Percentiles rank a stretch among this genome's conserved stretches.
phyloP scores from a whole-genome alignment of 2,329 filamentous ascomycete genomes.

The Gaeumannomyces sp. region DNA sequence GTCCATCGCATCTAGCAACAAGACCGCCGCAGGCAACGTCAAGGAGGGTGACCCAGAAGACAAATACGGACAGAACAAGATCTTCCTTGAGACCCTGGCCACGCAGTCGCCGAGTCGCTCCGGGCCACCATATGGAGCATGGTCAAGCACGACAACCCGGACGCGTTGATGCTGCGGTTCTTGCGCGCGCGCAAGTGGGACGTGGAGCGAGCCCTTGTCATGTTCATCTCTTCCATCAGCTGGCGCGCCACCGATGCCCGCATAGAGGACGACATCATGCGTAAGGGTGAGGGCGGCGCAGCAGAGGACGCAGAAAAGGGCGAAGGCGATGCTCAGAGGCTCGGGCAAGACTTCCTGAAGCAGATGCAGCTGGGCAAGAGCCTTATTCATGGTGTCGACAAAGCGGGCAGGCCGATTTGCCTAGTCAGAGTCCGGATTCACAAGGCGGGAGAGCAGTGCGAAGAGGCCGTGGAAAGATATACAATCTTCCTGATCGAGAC shows the following conservation, averaged over 20 bases:
- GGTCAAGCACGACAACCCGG: slow-evolving; percentile 92
- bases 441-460: slow-evolving; percentile 72
- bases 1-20: slow-evolving; percentile 16
- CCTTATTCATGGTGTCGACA: slow-evolving; percentile 83
- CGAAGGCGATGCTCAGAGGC: slow-evolving; percentile 55
- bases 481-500: slow-evolving; percentile 95
- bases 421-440: slow-evolving; percentile 79
- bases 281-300: slow-evolving; percentile 54
- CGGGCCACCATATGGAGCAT: slow-evolving; percentile 82
- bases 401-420: slow-evolving; percentile 77
- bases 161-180: slow-evolving; percentile 76
- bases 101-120: slow-evolving; percentile 69
- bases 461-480: slow-evolving; percentile 76
- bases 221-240: slow-evolving; percentile 90
- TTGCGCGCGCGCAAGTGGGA: slow-evolving; percentile 93
- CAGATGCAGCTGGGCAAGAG: slow-evolving; percentile 90
- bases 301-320: slow-evolving; percentile 46
- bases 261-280: slow-evolving; percentile 84
- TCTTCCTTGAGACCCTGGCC: slow-evolving; percentile 75
- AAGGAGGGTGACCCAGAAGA: slow-evolving; percentile 58
- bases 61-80: slow-evolving; percentile 86
- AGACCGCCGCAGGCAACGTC: slow-evolving; percentile 3
- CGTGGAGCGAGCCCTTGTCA: slow-evolving; percentile 83
- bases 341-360: slow-evolving; percentile 68
- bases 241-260: slow-evolving; percentile 81